Evolutionary conservation across 1,284 basidiomycete genomes (phyloP), one percentile per base, ranked within the genome.

Genomic region (Paramarasmius palmivorus): DNA sequence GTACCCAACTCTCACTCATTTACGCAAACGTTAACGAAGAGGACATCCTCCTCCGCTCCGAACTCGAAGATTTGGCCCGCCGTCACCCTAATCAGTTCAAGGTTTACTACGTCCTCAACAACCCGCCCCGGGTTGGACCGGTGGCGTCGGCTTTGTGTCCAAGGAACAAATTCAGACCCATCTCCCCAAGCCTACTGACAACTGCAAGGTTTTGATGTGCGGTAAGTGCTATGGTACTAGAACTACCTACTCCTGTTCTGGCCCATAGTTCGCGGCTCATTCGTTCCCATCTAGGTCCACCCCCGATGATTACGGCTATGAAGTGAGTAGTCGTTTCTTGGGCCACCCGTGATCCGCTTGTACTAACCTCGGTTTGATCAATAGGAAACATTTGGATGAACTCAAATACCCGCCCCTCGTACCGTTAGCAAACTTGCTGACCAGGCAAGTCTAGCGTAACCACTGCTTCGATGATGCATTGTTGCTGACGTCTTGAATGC

Each of bases 271-370:
- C 44, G 15, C 26, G 44, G n/a, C 58, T 52, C 36, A 57, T 42
- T n/a, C 46, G 29, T 10, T n/a, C 47, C 47, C 40, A 41, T 60
- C 22, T 58, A 88, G 88, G 93, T 48, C 96, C 96, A 54, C 95
- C 95, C 20, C 95, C 95, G 7, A 98, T 98, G 96, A 88, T 97
- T 69, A 81, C 77, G 50, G 96, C 95, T 44, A 98, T 98, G 94
- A 98, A 98, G 92, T 92, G 66, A 72, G 87, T 77, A 10, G 12
- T 40, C 10, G 53, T 37, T 22, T 39, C 14, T 20, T 19, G 54
- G 37, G 49, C 62, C 37, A 58, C 46, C 42, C 29, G 52, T 25
- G 48, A 54, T n/a, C n/a, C n/a, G n/a, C n/a, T n/a, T n/a, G n/a
- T 32, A 4, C 53, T 57, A 37, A 61, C 17, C 49, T n/a, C 35